phyloP scores from a whole-genome alignment of 257 asterid genomes.

The Mitragyna speciosa region DNA sequence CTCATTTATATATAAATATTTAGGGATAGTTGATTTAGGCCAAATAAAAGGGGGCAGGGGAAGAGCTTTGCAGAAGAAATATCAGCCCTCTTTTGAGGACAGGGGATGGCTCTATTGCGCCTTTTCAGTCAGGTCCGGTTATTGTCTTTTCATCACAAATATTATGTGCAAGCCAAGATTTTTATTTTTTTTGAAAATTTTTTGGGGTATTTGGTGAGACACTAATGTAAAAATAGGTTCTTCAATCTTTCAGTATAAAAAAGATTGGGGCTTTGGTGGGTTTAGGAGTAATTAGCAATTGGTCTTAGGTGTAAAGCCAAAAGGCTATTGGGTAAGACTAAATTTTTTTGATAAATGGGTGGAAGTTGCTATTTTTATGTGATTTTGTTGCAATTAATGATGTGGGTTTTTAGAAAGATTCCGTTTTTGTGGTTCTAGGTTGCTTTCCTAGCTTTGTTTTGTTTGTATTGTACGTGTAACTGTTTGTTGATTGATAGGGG shows the following conservation, averaged over 20 bases:
- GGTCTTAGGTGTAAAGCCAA: not conserved
- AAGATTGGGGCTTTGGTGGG: constrained; percentile 10
- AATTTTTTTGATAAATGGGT: not conserved
- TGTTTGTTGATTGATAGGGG: not conserved
- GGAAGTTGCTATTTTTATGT: not conserved
- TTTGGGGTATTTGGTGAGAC: constrained; percentile 25
- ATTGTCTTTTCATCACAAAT: not conserved
- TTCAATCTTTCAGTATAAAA: constrained; percentile 7
- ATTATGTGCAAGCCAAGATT: constrained; percentile 1
- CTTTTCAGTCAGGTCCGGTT: constrained; percentile 58
- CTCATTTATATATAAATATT: not conserved
- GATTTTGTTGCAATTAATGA: constrained; percentile 10
- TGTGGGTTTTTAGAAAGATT: constrained; percentile 15
- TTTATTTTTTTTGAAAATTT: not conserved
- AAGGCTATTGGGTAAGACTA: not conserved
- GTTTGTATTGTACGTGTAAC: not conserved
- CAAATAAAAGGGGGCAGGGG: not conserved
- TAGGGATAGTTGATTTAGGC: not conserved
- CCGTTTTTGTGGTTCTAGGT: constrained; percentile 9
- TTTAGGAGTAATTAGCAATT: not conserved
- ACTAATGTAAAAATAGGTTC: constrained; percentile 31
- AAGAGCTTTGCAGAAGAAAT: constrained; percentile 10
- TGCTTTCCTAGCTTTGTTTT: constrained; percentile 8
- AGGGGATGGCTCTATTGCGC: constrained; percentile 59
- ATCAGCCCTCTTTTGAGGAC: constrained; percentile 24